Percentiles rank a stretch among this genome's conserved stretches.
These are phyloP conservation scores for Penicillium verrucosum DNA, from an alignment of 2,329 filamentous ascomycete species.

Conservation along the genomic window DNA sequence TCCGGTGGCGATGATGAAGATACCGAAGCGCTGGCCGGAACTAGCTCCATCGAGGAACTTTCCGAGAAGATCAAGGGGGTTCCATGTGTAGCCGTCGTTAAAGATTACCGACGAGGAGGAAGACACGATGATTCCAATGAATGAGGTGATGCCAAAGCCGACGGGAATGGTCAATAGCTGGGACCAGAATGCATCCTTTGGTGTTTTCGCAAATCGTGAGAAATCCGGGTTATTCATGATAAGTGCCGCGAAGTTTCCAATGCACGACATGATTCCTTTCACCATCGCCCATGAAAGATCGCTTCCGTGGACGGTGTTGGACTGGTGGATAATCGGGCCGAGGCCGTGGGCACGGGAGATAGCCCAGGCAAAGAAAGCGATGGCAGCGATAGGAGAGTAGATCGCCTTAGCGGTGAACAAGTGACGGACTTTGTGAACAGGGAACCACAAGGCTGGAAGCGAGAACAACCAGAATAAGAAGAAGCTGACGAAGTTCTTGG, in stretches of 20 bases:
- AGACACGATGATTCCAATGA: constrained; percentile 78
- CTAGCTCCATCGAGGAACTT: constrained; percentile 67
- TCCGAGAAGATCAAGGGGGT: constrained; percentile 65
- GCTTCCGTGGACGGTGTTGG: constrained; percentile 61
- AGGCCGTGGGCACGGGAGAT: constrained; percentile 76
- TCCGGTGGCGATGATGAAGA: constrained; percentile 68
- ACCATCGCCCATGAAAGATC: constrained; percentile 77
- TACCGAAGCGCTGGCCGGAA: constrained; percentile 67
- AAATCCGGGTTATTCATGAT: constrained; percentile 82
- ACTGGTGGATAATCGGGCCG: constrained; percentile 75
- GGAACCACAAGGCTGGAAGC: constrained; percentile 82
- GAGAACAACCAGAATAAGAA: constrained; percentile 82
- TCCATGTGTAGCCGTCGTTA: constrained; percentile 63
- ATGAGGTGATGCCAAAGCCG: constrained; percentile 74
- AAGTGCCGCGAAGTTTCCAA: constrained; percentile 86
- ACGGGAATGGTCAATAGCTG: constrained; percentile 72
- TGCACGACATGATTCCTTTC: constrained; percentile 80
- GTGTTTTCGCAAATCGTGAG: constrained; percentile 74
- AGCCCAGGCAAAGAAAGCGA: constrained; percentile 85
- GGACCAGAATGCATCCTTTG: constrained; percentile 73
- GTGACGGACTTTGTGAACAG: constrained; percentile 82
- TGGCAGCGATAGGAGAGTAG: constrained; percentile 76
- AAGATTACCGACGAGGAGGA: constrained; percentile 65
- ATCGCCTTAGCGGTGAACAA: constrained; percentile 87
- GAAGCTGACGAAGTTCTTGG: constrained; percentile 74